Conservation (phyloP, 768 basidiomycete species). For the Fomitopsis serialis region DNA sequence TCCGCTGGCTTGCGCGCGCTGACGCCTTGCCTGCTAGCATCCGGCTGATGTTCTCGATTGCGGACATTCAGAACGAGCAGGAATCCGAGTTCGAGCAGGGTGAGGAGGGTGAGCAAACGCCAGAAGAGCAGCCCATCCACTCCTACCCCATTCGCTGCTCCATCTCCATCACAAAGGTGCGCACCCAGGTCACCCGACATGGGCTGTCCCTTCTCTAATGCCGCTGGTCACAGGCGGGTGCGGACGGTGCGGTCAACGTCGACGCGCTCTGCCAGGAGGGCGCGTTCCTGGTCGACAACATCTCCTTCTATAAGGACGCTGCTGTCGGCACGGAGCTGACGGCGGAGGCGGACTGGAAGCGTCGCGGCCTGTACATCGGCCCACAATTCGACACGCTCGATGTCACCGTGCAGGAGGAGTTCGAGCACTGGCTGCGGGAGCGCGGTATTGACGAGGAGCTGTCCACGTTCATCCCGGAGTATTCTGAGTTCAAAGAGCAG, state of each 20-base stretch:
- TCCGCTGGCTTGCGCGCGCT: not conserved
- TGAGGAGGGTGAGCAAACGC: constrained; percentile 31
- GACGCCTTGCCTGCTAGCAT: constrained; percentile 43
- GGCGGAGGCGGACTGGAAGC: constrained; percentile 91
- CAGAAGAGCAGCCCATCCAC: constrained; percentile 30
- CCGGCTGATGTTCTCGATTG: constrained; percentile 88
- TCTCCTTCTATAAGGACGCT: constrained; percentile 76
- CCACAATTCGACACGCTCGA: constrained; percentile 94
- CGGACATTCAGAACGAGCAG: constrained; percentile 62
- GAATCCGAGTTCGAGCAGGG: constrained; percentile 31
- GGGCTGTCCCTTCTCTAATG: not conserved
- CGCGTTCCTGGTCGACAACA: constrained; percentile 81
- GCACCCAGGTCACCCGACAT: not conserved
- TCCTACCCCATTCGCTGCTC: constrained; percentile 75
- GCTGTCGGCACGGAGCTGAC: constrained; percentile 71
- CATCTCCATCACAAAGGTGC: constrained; percentile 81
- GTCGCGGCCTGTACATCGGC: constrained; percentile 88
- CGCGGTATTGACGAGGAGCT: constrained; percentile 81
- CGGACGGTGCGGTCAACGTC: constrained; percentile 65
- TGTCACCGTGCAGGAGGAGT: constrained; percentile 80
- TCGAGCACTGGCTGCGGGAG: constrained; percentile 85
- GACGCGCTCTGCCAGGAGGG: constrained; percentile 80
- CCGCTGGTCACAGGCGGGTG: constrained; percentile 32
- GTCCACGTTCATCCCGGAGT: constrained; percentile 85
- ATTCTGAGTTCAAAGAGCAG: constrained; percentile 89